Evolutionary conservation across 2,329 filamentous ascomycete species (phyloP), one percentile per base, ranked within the genome.

Genomic region (Fusarium sp.): DNA sequence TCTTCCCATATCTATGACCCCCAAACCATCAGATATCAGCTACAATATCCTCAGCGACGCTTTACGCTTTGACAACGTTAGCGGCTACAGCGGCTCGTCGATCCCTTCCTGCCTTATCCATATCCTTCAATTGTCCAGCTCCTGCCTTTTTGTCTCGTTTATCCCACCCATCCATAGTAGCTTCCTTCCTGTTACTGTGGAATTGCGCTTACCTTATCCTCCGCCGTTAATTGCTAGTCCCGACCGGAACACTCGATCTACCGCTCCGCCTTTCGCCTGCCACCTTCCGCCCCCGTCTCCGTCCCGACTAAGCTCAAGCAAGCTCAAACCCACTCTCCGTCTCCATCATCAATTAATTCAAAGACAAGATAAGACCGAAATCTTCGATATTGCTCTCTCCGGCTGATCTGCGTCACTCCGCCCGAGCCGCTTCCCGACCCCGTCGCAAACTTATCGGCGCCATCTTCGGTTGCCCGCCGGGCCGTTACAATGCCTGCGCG

Each of bases 401-500:
- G 62, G 38, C 27, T 54, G 42, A 50, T 49, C 23, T 60, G 35
- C 56, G 20, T 54, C 64, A 59, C 57, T 59, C 55, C 56, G 33
- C 38, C 53, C 27, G 42, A 56, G 61, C 41, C 30, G 38, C 23
- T 68, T 18, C 58, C 49, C 32, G 59, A 45, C 38, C 33, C 32
- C 46, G 68, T 73, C 66, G 65, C 68, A 67, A 54, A 71, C 56
- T 38, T 44, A 67, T 73, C 70, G 70, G 66, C 66, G 64, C 66
- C 67, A 50, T 63, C 64, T 54, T 70, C 74, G 61, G 67, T 68
- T 70, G 75, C 73, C 73, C 70, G 75, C 73, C 73, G 73, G 73
- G 75, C 75, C 69, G 67, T 76, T 72, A 79, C 65, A 62, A 81
- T 81, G 80, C 77, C 79, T 73, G 75, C 78, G 75, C 73, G 86